Base-by-base conservation (phyloP, 306 rosid genomes). In the Fragaria ananassa region DNA sequence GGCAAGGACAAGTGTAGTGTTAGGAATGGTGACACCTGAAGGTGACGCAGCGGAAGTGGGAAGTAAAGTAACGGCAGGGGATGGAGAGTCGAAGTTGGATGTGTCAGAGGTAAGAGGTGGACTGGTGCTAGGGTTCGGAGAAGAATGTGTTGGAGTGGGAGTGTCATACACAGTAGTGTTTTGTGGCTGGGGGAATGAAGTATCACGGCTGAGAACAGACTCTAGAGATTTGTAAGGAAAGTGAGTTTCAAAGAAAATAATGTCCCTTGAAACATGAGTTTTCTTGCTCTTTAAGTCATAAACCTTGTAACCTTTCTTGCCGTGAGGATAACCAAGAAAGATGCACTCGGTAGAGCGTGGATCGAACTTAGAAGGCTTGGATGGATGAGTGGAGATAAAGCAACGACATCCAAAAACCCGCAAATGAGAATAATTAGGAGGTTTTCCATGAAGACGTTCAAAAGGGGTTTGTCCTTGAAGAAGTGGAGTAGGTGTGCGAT, bases 301-400 rank as follows among this genome's bases (percentile, higher is more conserved):
- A 2, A 77, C 34, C 2, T 14, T n/a, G 13, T 77, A 77, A 1
- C 75, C 50, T 13, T 70, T 77, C 19, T 68, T 12, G 3, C 49
- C 69, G 27, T 54, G 10, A 4, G 81, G 75, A 4, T 77, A 77
- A 14, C 70, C 75, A 27, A 77, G 1, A 45, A 68, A 77, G 6
- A 68, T 15, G 19, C 69, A 62, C 2, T n/a, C 18, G 2, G 14
- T 41, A 9, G 42, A 8, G 0, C 42, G 14, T 5, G 70, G 41
- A 44, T 74, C 78, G 4, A 57, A 74, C 19, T 74, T 74, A 3
- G 15, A 8, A 21, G 42, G 68, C 4, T 18, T 8, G 4, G 6
- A 6, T n/a, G 80, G 18, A 76, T 65, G 39, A 1, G 65, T 65
- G 5, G 74, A 65, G 4, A 13, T 27, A 67, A 76, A 76, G 39